Evolutionary conservation across 2,329 filamentous ascomycete genomes (phyloP), one percentile per base, ranked within the genome.

Genomic region (Alternaria panax): DNA sequence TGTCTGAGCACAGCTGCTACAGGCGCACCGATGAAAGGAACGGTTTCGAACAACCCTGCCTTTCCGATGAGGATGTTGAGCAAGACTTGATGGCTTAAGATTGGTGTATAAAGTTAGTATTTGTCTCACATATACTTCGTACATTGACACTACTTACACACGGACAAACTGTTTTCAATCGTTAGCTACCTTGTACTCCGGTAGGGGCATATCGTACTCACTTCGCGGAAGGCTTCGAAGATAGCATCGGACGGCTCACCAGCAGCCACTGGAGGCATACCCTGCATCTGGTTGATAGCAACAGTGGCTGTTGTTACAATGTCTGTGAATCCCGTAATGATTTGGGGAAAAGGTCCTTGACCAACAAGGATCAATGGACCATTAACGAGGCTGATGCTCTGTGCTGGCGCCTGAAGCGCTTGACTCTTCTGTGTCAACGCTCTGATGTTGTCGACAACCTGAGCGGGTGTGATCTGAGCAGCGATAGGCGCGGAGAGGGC

Each of bases 51-150:
- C 4, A 68, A 30, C 2, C 60, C 62, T 27, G 65, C 54, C 47
- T 68, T 68, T 14, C 62, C 62, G 27, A 65, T 66, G 22, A 68
- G 51, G 16, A 63, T 63, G 55, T 68, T 66, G 16, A 68, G 45
- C n/a, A 68, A 57, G 9, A 7, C 50, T 6, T 68, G 63, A 34
- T 68, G 64, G 22, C n/a, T n/a, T n/a, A n/a, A n/a, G n/a, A n/a
- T n/a, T n/a, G n/a, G n/a, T n/a, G n/a, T n/a, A n/a, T n/a, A n/a
- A n/a, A n/a, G n/a, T n/a, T n/a, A n/a, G n/a, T n/a, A n/a, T n/a
- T n/a, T n/a, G n/a, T n/a, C n/a, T n/a, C n/a, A n/a, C n/a, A n/a
- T n/a, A n/a, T n/a, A n/a, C n/a, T n/a, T n/a, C n/a, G n/a, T n/a
- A n/a, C n/a, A n/a, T n/a, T n/a, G n/a, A n/a, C n/a, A n/a, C n/a